phyloP scores from a whole-genome alignment of 2,329 filamentous ascomycete species.

The Penicillium sp. region DNA sequence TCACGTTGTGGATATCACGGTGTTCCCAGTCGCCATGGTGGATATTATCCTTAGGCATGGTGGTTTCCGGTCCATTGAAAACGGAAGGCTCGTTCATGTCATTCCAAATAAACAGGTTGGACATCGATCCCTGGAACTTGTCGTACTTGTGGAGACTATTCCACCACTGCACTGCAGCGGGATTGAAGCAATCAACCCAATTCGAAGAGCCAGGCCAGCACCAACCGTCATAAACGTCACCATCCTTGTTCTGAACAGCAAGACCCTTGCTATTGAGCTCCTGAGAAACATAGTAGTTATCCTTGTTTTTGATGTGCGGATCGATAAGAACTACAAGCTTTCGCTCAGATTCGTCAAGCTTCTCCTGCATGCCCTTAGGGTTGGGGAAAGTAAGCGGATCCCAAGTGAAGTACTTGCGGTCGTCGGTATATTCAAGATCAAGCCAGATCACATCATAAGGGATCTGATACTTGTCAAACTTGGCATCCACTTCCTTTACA shows the following conservation, averaged over 20 bases:
- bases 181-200: conserved; percentile 96
- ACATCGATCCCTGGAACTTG: conserved; percentile 78
- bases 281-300: conserved; percentile 72
- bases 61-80: conserved; percentile 97
- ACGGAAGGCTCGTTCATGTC: conserved; percentile 99
- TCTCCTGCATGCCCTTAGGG: conserved; percentile 82
- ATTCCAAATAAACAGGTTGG: conserved; percentile 96
- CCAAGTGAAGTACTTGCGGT: conserved; percentile 98
- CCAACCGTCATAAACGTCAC: conserved; percentile 89
- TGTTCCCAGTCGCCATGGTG: conserved; percentile 94
- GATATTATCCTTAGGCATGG: conserved; percentile 98
- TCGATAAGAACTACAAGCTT: conserved; percentile 96
- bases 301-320: conserved; percentile 93
- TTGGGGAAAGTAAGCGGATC: conserved; percentile 85
- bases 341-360: conserved; percentile 78
- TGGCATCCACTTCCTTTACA: conserved; percentile 92
- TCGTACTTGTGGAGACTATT: conserved; percentile 82
- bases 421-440: conserved; percentile 95
- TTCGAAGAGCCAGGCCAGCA: conserved; percentile 97
- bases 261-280: conserved; percentile 82
- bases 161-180: conserved; percentile 92
- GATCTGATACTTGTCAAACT: conserved; percentile 93
- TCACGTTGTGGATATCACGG: conserved; percentile 92
- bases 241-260: conserved; percentile 86
- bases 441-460: conserved; percentile 99